These are phyloP conservation scores for Bipolaris oryzae DNA, from an alignment of 2,329 filamentous ascomycete genomes.

Conservation along the genomic window DNA sequence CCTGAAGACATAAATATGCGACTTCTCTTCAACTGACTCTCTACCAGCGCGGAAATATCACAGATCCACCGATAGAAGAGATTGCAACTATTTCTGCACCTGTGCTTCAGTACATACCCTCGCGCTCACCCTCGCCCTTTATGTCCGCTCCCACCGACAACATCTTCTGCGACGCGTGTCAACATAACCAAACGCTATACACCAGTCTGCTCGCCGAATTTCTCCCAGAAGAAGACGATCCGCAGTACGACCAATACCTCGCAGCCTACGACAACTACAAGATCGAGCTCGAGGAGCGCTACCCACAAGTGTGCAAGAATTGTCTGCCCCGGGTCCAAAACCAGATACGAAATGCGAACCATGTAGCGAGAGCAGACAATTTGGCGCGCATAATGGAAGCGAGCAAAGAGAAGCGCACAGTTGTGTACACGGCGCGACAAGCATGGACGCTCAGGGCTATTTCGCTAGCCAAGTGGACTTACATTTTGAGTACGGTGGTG, in stretches of 20 bases:
- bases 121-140: constrained; percentile 36
- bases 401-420: constrained; percentile 37
- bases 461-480: constrained; percentile 53
- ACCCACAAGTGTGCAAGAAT: constrained; percentile 83
- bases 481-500: constrained; percentile 48
- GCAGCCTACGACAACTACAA: constrained; percentile 72
- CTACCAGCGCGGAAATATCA: constrained; percentile 81
- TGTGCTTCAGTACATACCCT: constrained; percentile 30
- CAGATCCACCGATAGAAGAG: constrained; percentile 74
- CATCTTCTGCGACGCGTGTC: constrained; percentile 75
- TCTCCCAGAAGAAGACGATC: constrained; percentile 68
- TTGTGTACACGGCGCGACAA: constrained; percentile 44
- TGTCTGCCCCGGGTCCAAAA: constrained; percentile 78
- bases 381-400: constrained; percentile 76
- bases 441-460: constrained; percentile 52
- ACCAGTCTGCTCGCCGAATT: constrained; percentile 80
- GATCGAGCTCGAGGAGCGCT: constrained; percentile 75
- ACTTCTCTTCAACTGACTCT: constrained; percentile 23
- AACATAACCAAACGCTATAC: constrained; percentile 87
- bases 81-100: constrained; percentile 30
- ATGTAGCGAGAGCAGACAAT: constrained; percentile 83
- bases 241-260: constrained; percentile 72
- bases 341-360: constrained; percentile 72
- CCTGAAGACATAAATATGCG: constrained; percentile 1
- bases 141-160: constrained; percentile 38